Evolutionary conservation across 179 eudicot genomes (phyloP).

Genomic region (Kewa caespitosa): DNA sequence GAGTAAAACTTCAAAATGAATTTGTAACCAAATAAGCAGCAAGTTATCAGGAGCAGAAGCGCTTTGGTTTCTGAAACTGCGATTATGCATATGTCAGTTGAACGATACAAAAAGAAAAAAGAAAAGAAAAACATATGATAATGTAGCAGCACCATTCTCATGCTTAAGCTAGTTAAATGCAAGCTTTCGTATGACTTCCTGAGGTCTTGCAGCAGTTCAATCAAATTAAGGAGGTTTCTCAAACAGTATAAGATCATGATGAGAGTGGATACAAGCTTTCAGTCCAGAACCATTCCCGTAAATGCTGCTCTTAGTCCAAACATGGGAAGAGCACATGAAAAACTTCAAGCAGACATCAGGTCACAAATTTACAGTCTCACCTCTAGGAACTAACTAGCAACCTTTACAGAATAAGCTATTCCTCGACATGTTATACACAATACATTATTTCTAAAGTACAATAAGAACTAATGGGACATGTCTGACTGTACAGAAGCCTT

Average conservation of each 20-base stretch:
- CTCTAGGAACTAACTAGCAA: no score
- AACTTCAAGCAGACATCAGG: no score
- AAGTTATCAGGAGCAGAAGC: not conserved
- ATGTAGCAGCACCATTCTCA: not conserved
- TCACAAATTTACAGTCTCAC: no score
- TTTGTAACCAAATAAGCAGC: not conserved
- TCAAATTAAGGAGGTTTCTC: not conserved
- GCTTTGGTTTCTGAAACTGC: not conserved
- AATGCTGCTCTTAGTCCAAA: not conserved
- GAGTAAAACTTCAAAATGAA: not conserved
- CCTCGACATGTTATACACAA: no score
- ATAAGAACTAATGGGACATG: no score
- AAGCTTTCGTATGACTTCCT: not conserved
- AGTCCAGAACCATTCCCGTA: no score
- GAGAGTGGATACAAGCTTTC: no score
- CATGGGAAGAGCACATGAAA: not conserved
- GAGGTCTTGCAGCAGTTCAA: not conserved
- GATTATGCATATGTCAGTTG: not conserved
- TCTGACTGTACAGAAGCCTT: no score
- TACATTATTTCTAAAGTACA: no score
- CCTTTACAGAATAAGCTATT: no score
- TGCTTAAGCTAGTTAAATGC: not conserved
- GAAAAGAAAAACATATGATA: not conserved
- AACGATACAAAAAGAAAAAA: not conserved
- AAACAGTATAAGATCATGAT: not conserved